These are phyloP conservation scores for Agaricus bisporus DNA, from an alignment of 768 basidiomycete species.

Conservation along the genomic window DNA sequence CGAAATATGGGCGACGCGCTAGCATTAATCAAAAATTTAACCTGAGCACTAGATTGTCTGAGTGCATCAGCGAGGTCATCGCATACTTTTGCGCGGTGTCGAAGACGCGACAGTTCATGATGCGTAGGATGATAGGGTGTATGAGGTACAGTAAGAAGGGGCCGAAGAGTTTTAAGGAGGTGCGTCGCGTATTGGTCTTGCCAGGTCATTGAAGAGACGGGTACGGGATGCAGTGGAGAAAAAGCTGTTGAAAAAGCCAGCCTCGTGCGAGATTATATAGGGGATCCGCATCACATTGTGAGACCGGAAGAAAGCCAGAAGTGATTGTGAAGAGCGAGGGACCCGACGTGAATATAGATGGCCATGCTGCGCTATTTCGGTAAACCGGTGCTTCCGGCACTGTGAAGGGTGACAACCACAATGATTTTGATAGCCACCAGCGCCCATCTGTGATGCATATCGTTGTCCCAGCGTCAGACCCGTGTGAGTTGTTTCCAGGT, in stretches of 20 bases:
- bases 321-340: slow-evolving; percentile 5
- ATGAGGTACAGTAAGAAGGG: slow-evolving; percentile 3
- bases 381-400: background rate
- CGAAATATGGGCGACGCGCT: slow-evolving; percentile 10
- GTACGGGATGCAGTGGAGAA: background rate
- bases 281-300: background rate
- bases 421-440: background rate
- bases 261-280: slow-evolving; percentile 8
- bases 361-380: background rate
- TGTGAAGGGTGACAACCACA: slow-evolving; percentile 7
- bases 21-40: slow-evolving; percentile 7
- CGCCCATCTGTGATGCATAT: too few relatives aligned
- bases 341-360: background rate
- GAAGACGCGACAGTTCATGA: slow-evolving; percentile 4
- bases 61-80: slow-evolving; percentile 8
- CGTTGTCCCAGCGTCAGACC: background rate
- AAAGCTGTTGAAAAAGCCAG: background rate
- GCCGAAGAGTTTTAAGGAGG: slow-evolving; percentile 1
- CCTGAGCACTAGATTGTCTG: slow-evolving; percentile 1
- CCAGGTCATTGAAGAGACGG: slow-evolving; percentile 8
- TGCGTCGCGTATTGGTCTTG: slow-evolving; percentile 8
- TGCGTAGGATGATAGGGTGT: background rate
- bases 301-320: background rate
- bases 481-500: background rate
- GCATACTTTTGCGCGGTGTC: slow-evolving; percentile 3